Percentiles rank a stretch among this genome's conserved stretches.
Evolutionary conservation across 768 basidiomycete genomes (phyloP).

Genomic region (Russula sp.): DNA sequence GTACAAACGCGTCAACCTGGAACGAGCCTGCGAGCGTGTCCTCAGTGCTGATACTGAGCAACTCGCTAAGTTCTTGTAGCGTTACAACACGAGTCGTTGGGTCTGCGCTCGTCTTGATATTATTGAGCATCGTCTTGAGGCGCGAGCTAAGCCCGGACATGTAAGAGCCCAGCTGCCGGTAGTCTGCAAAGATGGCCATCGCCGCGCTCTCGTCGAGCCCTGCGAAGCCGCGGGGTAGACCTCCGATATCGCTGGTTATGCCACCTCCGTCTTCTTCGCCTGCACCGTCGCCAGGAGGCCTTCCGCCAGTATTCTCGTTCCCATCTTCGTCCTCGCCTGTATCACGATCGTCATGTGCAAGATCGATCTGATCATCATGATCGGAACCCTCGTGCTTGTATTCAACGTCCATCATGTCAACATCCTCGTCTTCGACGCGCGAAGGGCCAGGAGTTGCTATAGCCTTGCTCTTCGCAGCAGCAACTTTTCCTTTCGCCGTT

Average conservation of each 20-base stretch:
- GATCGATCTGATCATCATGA: constrained; percentile 45
- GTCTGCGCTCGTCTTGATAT: constrained; percentile 81
- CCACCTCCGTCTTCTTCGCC: constrained; percentile 40
- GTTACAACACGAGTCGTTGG: constrained; percentile 84
- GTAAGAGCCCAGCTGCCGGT: constrained; percentile 85
- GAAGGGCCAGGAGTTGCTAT: constrained; percentile 63
- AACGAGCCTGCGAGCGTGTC: constrained; percentile 97
- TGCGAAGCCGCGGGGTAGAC: constrained; percentile 28
- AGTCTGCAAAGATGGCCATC: constrained; percentile 82
- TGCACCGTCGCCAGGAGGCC: constrained; percentile 35
- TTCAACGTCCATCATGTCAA: constrained; percentile 72
- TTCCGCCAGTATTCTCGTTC: constrained; percentile 42
- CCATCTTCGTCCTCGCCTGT: constrained; percentile 50
- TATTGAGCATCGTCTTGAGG: constrained; percentile 85
- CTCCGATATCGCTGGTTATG: constrained; percentile 35
- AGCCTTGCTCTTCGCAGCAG: constrained; percentile 52
- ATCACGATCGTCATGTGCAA: constrained; percentile 49
- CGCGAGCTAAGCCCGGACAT: constrained; percentile 86
- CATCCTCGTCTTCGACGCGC: constrained; percentile 63
- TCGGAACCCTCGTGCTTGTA: constrained; percentile 50
- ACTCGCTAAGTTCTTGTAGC: constrained; percentile 90
- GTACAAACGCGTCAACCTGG: constrained; percentile 86
- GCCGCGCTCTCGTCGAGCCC: constrained; percentile 64
- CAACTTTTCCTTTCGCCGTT: constrained; percentile 38
- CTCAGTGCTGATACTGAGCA: constrained; percentile 94